Evolutionary conservation across 176 grass and related monocot genomes (phyloP), one percentile per base, ranked within the genome.

Genomic region (Juncus effusus): DNA sequence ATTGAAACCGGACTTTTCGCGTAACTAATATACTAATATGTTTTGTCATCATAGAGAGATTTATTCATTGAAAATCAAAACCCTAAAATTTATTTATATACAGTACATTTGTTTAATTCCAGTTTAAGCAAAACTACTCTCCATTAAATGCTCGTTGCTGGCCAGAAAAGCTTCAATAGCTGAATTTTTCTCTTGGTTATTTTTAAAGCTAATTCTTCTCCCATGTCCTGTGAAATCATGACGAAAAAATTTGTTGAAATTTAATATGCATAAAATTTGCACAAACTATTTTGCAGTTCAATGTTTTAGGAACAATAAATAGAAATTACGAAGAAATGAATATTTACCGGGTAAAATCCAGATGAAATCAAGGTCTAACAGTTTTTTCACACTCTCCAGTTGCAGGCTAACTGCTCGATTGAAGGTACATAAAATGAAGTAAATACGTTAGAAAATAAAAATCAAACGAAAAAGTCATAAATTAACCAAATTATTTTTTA

Each of bases 281-380:
- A 2, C 15, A 10, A 14, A 63, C 38, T 66, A n/a, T 4, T 37
- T 28, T 28, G 54, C 41, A 42, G 13, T 59, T 54, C 38, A 28
- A 28, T 28, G 19, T 28, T 28, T 28, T 28, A 28, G 19, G 19
- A 28, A 28, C 19, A 28, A 28, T 28, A 28, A 28, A 28, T 28
- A 28, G 19, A 28, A 28, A 28, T 28, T 28, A 28, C 19, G 19
- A 28, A 28, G 14, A 51, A n/a, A 13, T 75, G 56, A 37, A 5
- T 51, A 56, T 79, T 7, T 74, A 90, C 87, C 88, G 62, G 85
- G 87, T 77, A 96, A 68, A 76, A 96, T 67, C 60, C 82, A 88
- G 38, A 83, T n/a, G 2, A 88, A 91, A 47, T 86, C 10, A 10
- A 78, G 28, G 13, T 79, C 76, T 52, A 88, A 36, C 42, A 91